These are phyloP conservation scores for Rachicladosporium sp. DNA, from an alignment of 2,329 filamentous ascomycete species.

Conservation along the genomic window DNA sequence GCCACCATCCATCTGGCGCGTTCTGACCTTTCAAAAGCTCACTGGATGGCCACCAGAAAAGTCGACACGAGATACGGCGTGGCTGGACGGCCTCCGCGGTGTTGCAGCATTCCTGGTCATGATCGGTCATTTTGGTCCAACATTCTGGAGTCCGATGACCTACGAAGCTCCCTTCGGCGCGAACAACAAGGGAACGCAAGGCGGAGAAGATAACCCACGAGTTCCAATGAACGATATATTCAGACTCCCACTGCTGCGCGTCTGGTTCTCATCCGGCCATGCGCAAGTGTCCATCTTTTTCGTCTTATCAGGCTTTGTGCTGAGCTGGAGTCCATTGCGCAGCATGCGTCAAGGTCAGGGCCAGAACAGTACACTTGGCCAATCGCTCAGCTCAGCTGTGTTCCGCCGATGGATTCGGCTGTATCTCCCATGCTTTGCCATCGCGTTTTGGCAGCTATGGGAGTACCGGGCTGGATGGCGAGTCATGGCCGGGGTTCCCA, in stretches of 20 bases:
- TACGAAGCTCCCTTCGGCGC: not conserved
- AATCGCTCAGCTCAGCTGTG: not conserved
- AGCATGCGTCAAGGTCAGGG: not conserved
- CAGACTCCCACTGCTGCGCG: not conserved
- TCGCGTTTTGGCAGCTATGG: too few species aligned
- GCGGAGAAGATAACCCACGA: not conserved
- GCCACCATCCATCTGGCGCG: too few species aligned
- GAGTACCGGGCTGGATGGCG: too few species aligned
- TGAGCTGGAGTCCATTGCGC: not conserved
- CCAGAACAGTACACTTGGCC: not conserved
- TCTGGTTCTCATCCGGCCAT: not conserved
- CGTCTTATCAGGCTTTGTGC: not conserved
- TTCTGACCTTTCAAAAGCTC: not conserved
- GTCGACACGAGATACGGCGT: slow-evolving; percentile 3
- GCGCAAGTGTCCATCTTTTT: not conserved
- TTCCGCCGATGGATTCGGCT: not conserved
- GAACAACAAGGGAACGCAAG: not conserved
- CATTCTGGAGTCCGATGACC: not conserved
- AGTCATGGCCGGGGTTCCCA: slow-evolving; percentile 1
- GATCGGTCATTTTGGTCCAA: slow-evolving; percentile 2
- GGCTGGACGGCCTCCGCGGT: slow-evolving; percentile 6
- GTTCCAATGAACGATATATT: not conserved
- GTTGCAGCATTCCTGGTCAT: slow-evolving; percentile 6
- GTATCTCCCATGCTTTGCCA: not conserved
- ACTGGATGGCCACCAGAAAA: not conserved